Percentiles rank a stretch among this genome's conserved stretches.
Evolutionary conservation across 805 yeast species (phyloP).

Genomic region (Yarrowia sp.): DNA sequence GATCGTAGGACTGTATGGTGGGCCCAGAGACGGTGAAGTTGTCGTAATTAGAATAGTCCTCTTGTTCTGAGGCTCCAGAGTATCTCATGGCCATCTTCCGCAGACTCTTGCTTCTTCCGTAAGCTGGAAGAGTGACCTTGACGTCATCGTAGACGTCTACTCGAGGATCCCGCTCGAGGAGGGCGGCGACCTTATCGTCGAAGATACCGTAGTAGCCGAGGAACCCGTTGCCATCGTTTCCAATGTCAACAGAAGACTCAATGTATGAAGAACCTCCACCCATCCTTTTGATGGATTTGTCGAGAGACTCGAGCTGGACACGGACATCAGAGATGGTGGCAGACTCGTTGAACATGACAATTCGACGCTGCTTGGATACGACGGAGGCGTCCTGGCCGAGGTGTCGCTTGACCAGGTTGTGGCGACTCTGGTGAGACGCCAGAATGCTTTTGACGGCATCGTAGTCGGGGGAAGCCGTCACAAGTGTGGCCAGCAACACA

Average conservation of each 20-base stretch:
- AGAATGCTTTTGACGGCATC: conserved; percentile 29
- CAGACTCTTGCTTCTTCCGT: neutral
- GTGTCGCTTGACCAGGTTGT: conserved; percentile 10
- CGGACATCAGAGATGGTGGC: conserved; percentile 25
- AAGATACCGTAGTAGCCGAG: conserved; percentile 41
- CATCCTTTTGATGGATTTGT: neutral
- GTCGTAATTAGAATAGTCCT: neutral
- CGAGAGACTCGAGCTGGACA: conserved; percentile 25
- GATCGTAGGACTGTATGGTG: neutral
- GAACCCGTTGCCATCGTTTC: conserved; percentile 29
- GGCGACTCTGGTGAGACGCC: conserved; percentile 19
- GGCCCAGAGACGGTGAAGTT: neutral
- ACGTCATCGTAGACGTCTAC: conserved; percentile 72
- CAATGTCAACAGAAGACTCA: conserved; percentile 30
- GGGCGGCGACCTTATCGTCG: conserved; percentile 2
- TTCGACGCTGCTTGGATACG: conserved; percentile 22
- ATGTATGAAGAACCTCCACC: conserved; percentile 16
- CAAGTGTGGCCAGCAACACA: conserved; percentile 26
- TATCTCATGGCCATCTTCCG: conserved; percentile 1
- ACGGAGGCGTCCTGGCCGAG: conserved; percentile 13
- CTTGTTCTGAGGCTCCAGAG: neutral
- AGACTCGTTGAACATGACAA: conserved; percentile 23
- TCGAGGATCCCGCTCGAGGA: conserved; percentile 7
- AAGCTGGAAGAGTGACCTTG: conserved; percentile 53
- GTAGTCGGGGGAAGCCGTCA: conserved; percentile 23